phyloP scores from a whole-genome alignment of 441 rosid genomes.

The Theobroma grandiflorum region DNA sequence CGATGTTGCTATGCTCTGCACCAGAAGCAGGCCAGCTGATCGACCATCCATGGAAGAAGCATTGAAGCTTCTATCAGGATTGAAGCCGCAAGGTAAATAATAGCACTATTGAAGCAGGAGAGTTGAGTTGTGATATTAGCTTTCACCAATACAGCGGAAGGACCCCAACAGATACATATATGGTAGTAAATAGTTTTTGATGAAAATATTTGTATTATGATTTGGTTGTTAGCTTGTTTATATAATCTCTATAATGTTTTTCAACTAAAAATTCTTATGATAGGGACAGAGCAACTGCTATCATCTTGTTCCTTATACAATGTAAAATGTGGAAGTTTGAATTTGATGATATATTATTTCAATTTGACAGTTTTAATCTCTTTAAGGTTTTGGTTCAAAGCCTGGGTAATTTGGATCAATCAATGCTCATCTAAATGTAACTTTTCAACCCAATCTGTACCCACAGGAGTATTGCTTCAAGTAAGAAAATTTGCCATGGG shows the following conservation, averaged over 20 bases:
- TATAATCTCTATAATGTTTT: background rate
- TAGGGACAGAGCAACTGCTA: background rate
- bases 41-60: slow-evolving; percentile 74
- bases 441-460: too few relatives aligned
- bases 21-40: slow-evolving; percentile 53
- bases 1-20: slow-evolving; percentile 83
- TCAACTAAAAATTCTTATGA: background rate
- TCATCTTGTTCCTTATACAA: background rate
- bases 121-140: background rate
- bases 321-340: too few relatives aligned
- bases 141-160: slow-evolving; percentile 16
- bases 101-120: slow-evolving; percentile 18
- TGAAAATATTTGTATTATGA: background rate
- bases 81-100: slow-evolving; percentile 43
- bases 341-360: too few relatives aligned
- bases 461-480: too few relatives aligned
- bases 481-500: too few relatives aligned
- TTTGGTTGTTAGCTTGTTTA: slow-evolving; percentile 8
- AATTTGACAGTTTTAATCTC: too few relatives aligned
- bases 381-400: too few relatives aligned
- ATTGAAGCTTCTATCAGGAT: slow-evolving; percentile 64
- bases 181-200: background rate
- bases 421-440: too few relatives aligned
- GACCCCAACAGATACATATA: slow-evolving; percentile 5
- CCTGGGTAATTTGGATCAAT: too few relatives aligned